Base-by-base conservation (phyloP, 164 flowering plant species). In the Magnolia changhungtana region DNA sequence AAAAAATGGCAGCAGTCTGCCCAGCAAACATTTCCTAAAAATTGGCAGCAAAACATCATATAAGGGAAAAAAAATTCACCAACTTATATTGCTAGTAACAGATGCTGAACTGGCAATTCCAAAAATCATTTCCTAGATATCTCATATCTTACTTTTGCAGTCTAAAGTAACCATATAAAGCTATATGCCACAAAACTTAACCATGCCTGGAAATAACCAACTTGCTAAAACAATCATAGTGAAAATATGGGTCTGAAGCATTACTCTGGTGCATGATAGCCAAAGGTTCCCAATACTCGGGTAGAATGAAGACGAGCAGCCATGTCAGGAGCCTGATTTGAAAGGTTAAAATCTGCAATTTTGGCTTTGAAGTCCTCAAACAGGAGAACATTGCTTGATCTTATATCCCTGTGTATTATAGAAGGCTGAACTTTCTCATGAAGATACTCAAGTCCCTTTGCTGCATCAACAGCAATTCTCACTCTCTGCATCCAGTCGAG, bases 231-330 rank as follows among this genome's bases (percentile, higher is more conserved):
- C 45, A 37, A 5, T 37, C 45, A 37, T 37, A 4, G 45, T 37
- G 45, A 37, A 37, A 37, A 37, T 37, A 37, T 37, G 45, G 45
- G 45, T 5, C 23, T 8, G 19, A 4, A 70, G 21, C 67, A 49
- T 70, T 61, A 88, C 90, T 88, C 90, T 68, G 89, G 90, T 67
- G 89, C 88, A 81, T 87, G 89, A n/a, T 80, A 88, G 0, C 90
- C 90, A 73, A 86, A 88, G n/a, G 89, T 88, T 81, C 89, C 90
- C 76, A 87, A 74, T 6, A 87, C 91, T 75, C 88, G 76, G 68
- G 91, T 87, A 7, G 91, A 88, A 80, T 87, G 89, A 29, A 88
- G 72, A 21, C 89, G 87, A 73, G 88, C 87, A 21, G 88, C 89
- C 13, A 83, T 83, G 78, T 88, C 88, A 20, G 90, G 84, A 67